These are phyloP conservation scores for Trichomonas vaginalis DNA, from an alignment of 208 protist genomes.

Conservation along the genomic window DNA sequence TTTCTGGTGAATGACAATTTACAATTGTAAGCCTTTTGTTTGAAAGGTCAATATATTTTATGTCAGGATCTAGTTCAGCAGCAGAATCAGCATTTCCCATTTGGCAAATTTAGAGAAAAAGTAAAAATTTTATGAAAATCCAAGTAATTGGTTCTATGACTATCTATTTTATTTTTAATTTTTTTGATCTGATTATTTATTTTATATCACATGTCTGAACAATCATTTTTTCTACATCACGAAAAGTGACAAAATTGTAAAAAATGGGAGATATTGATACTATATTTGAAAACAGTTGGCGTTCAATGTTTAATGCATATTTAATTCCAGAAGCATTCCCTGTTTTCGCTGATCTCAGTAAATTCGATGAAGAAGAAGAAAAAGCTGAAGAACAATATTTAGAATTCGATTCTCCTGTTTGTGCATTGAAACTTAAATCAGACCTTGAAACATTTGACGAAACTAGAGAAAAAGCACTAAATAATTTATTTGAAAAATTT, in stretches of 20 bases:
- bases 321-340: background rate
- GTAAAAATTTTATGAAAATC: no score
- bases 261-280: background rate
- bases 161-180: no score
- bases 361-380: background rate
- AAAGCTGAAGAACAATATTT: background rate
- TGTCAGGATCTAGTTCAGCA: no score
- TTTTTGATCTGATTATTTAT: no score
- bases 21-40: no score
- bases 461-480: background rate
- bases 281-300: background rate
- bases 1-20: no score
- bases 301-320: background rate
- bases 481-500: background rate
- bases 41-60: no score
- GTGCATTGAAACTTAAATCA: background rate
- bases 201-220: no score
- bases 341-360: background rate
- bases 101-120: no score
- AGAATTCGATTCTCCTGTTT: background rate
- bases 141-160: no score
- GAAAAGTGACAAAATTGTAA: background rate
- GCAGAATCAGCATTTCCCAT: no score
- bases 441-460: background rate
- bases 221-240: no score